These are phyloP conservation scores for Platanthera guangdongensis DNA, from an alignment of 106 monocot genomes.

Conservation along the genomic window DNA sequence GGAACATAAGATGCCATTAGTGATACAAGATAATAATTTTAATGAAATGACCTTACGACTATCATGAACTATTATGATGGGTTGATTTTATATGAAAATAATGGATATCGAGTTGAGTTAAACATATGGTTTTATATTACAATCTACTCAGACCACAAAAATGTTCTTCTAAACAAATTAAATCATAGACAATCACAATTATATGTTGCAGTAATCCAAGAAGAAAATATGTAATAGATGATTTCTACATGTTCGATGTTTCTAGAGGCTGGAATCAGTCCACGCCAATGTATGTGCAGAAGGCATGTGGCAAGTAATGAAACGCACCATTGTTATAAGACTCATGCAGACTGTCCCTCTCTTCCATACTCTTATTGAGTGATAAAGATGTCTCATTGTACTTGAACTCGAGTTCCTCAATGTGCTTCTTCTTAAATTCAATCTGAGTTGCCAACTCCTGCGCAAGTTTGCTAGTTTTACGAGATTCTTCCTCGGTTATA, in stretches of 20 bases:
- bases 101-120: not conserved
- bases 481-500: slow-evolving; percentile 31
- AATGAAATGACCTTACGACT: not conserved
- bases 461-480: slow-evolving; percentile 36
- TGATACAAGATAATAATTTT: not conserved
- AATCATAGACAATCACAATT: not conserved
- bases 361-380: slow-evolving; percentile 35
- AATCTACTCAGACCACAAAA: not conserved
- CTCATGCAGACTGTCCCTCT: slow-evolving; percentile 31
- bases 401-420: slow-evolving; percentile 44
- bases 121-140: not conserved
- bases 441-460: slow-evolving; percentile 39
- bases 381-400: slow-evolving; percentile 37
- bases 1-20: slow-evolving; percentile 1
- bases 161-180: not conserved
- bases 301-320: not conserved
- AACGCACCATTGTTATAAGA: slow-evolving; percentile 29
- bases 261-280: not conserved
- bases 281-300: not conserved
- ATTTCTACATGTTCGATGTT: not conserved
- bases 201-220: not conserved
- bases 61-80: not conserved
- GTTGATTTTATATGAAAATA: not conserved
- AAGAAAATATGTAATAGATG: not conserved
- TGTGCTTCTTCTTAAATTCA: slow-evolving; percentile 33